Base-by-base conservation (phyloP, 352 stramenopile genomes). In the Thalassiosira delicatula region DNA sequence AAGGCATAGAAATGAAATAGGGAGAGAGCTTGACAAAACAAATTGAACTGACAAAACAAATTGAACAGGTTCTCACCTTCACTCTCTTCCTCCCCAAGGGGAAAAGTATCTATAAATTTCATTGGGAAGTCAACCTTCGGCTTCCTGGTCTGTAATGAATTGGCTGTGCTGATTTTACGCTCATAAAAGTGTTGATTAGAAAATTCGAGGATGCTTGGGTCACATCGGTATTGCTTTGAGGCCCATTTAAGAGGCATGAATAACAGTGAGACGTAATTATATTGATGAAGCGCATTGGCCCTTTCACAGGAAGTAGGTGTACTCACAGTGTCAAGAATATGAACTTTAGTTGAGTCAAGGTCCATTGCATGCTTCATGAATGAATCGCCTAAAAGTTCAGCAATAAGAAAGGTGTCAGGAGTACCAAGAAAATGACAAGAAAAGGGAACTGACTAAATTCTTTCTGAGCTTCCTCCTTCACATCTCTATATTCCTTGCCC, bases 131-230 rank as follows among this genome's bases (percentile, higher is more conserved):
- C 37, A 46, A 78, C 70, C 32, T 21, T 78, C 61, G 70, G 70
- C 61, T 73, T 21, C 44, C 70, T 70, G 2, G 37, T 19, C 4
- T 25, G 9, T 23, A 33, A 14, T 23, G 70, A 78, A 63, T 5
- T 9, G 25, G 29, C 46, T 44, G 70, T 62, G 33, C 35, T 7
- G 8, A 62, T 37, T 19, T 11, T 40, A 14, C 21, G 32, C 21
- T 25, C 49, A 71, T 86, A 88, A 65, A 86, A 88, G 21, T 69
- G 49, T 30, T 79, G 53, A 44, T 88, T 88, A 5, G 82, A 79
- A 75, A 88, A 89, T 21, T 40, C 42, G 14, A 89, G 54, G 44
- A 87, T 87, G 25, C 21, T 4, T 29, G 70, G 59, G 61, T 89
- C 65, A 61, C 61, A 82, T 11, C 83, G 54, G 44, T 87, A 89